These are phyloP conservation scores for Pilaira anomala DNA, from an alignment of 192 early-diverging fungal species.

Conservation along the genomic window DNA sequence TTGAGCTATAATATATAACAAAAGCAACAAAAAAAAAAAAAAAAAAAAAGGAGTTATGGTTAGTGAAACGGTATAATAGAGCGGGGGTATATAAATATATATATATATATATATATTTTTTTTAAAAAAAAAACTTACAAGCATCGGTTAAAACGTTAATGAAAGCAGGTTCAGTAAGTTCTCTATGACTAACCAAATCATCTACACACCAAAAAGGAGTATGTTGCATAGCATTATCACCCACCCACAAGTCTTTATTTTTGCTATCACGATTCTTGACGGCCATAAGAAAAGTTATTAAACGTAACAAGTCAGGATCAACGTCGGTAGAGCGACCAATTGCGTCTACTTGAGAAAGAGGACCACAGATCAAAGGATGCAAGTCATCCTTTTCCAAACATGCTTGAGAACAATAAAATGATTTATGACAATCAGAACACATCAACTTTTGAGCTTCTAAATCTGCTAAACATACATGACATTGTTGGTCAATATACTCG, in stretches of 20 bases:
- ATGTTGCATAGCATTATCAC: background rate
- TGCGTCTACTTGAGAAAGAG: constrained; percentile 4
- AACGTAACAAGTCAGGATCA: constrained; percentile 26
- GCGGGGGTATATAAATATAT: background rate
- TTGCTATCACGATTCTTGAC: background rate
- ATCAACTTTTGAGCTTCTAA: constrained; percentile 11
- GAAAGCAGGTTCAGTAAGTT: constrained; percentile 21
- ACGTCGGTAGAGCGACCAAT: constrained; percentile 27
- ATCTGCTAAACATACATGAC: constrained; percentile 47
- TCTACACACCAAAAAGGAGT: constrained; percentile 21
- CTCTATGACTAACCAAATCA: constrained; percentile 26
- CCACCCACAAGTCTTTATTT: too few species aligned
- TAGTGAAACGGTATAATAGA: constrained; percentile 2
- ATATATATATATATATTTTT: background rate
- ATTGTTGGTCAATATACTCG: constrained; percentile 49
- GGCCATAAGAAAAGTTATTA: constrained; percentile 22
- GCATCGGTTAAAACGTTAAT: constrained; percentile 25
- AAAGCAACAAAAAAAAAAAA: too few species aligned
- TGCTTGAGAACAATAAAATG: constrained; percentile 37
- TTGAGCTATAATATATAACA: constrained; percentile 46
- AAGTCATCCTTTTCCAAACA: constrained; percentile 37
- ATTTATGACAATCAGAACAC: constrained; percentile 38
- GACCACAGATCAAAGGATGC: constrained; percentile 26
- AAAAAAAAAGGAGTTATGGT: constrained; percentile 15
- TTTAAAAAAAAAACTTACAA: constrained; percentile 15